Conservation (phyloP, 345 rosid genomes). For the Gossypium turneri region DNA sequence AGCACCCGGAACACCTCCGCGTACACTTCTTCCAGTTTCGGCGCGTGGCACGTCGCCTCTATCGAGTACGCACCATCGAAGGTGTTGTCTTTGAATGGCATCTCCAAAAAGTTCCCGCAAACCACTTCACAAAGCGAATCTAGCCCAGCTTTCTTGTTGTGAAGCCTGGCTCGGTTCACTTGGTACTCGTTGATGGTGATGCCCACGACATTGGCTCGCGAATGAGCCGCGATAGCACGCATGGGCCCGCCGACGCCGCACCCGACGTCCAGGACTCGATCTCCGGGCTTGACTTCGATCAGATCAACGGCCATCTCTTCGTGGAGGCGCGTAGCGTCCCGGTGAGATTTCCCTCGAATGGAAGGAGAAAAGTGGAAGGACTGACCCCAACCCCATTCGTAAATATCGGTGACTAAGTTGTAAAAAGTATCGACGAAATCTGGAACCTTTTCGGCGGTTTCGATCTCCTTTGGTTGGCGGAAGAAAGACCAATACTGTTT, state of each 20-base stretch:
- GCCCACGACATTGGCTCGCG: slow-evolving; percentile 75
- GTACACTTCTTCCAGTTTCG: slow-evolving; percentile 79
- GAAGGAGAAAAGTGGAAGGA: slow-evolving; percentile 95
- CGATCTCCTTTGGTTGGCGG: slow-evolving; percentile 83
- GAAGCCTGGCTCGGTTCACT: slow-evolving; percentile 73
- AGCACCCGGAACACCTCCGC: slow-evolving; percentile 72
- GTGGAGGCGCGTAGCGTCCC: slow-evolving; percentile 78
- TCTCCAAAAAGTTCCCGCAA: slow-evolving; percentile 81
- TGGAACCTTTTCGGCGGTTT: slow-evolving; percentile 71
- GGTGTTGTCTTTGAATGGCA: slow-evolving; percentile 74
- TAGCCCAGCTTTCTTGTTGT: slow-evolving; percentile 84
- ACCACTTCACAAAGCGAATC: slow-evolving; percentile 80
- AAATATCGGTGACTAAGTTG: slow-evolving; percentile 89
- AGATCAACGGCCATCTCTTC: slow-evolving; percentile 89
- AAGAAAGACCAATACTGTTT: slow-evolving; percentile 82
- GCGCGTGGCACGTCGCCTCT: slow-evolving; percentile 99
- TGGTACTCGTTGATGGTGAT: slow-evolving; percentile 97
- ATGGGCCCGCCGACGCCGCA: slow-evolving; percentile 98
- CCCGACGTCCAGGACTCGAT: slow-evolving; percentile 74
- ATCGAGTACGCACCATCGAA: slow-evolving; percentile 98
- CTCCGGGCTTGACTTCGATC: slow-evolving; percentile 52
- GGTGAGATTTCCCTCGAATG: slow-evolving; percentile 71
- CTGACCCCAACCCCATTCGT: slow-evolving; percentile 99
- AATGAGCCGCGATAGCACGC: slow-evolving; percentile 97
- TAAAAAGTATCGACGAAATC: slow-evolving; percentile 91